A percentile compares a stretch with the other conserved stretches of the same genome.
Conservation (phyloP, 1,139 yeast species). For the Pichia sp. region DNA sequence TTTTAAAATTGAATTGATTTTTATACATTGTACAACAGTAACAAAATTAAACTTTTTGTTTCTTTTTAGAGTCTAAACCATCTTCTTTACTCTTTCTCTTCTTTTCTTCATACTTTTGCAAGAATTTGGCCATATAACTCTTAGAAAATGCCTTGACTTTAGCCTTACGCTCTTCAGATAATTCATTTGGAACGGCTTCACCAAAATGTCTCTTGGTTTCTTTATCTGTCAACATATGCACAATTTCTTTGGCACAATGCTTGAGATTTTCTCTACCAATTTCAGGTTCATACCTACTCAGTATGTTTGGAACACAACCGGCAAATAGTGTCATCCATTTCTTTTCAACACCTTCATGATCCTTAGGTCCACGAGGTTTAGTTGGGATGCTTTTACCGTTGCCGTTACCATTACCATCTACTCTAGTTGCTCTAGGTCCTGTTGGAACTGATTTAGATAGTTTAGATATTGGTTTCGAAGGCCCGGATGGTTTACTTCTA, state of each 20-base stretch:
- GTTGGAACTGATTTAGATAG: conserved; percentile 3
- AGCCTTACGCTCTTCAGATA: conserved; percentile 60
- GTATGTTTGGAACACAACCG: conserved; percentile 71
- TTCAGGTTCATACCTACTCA: conserved; percentile 62
- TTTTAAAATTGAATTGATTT: neutral
- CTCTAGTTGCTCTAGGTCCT: conserved; percentile 24
- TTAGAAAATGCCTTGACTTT: conserved; percentile 67
- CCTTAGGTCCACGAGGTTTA: too few relatives aligned
- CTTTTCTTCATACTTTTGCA: conserved; percentile 50
- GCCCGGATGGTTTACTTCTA: neutral
- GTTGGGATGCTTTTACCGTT: too few relatives aligned
- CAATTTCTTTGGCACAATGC: conserved; percentile 77
- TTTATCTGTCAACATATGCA: conserved; percentile 58
- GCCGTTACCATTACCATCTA: neutral
- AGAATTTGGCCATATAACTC: conserved; percentile 72
- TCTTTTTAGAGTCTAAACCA: conserved; percentile 10
- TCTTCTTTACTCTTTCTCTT: conserved; percentile 5
- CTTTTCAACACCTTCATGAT: conserved; percentile 20
- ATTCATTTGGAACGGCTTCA: conserved; percentile 49
- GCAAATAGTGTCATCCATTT: conserved; percentile 71
- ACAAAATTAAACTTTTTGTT: conserved; percentile 8
- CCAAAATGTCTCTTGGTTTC: conserved; percentile 48
- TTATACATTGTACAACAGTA: neutral
- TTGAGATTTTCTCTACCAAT: conserved; percentile 75
- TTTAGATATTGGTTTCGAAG: neutral